These are phyloP conservation scores for Zymoseptoria passerinii DNA, from an alignment of 2,329 filamentous ascomycete species.

Conservation along the genomic window DNA sequence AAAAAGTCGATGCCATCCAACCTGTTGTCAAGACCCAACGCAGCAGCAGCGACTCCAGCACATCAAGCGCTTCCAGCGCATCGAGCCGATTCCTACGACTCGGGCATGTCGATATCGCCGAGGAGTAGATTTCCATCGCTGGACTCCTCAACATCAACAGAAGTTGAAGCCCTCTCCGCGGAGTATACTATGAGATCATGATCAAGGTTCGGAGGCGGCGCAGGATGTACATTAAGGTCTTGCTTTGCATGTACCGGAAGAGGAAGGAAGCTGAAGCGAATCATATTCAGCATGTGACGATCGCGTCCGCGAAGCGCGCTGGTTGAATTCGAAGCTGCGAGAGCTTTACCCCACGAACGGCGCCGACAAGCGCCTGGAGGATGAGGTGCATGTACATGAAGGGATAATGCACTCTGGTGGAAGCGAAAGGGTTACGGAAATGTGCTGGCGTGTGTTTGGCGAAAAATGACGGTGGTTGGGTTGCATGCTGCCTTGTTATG, in stretches of 20 bases:
- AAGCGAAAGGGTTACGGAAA: neutral
- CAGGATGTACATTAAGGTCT: neutral
- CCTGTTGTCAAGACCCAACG: slow-evolving; percentile 13
- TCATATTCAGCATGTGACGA: neutral
- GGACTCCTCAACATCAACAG: neutral
- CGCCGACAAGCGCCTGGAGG: neutral
- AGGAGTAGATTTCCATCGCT: neutral
- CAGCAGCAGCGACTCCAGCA: slow-evolving; percentile 14
- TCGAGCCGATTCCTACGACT: slow-evolving; percentile 9
- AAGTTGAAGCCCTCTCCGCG: neutral
- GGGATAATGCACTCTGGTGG: neutral
- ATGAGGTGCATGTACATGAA: neutral
- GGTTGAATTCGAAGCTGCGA: neutral
- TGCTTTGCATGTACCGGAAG: neutral
- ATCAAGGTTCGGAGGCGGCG: neutral
- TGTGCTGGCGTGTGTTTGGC: neutral
- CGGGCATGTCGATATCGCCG: slow-evolving; percentile 6
- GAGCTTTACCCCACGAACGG: neutral
- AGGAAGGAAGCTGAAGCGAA: neutral
- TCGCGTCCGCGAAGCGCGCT: neutral
- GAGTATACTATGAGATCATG: neutral
- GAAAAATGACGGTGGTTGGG: neutral
- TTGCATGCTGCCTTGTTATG: neutral
- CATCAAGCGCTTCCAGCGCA: slow-evolving; percentile 1
- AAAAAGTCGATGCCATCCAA: slow-evolving; percentile 4